Conservation (phyloP, 768 basidiomycete species). For the Rhizopogon sp. region DNA sequence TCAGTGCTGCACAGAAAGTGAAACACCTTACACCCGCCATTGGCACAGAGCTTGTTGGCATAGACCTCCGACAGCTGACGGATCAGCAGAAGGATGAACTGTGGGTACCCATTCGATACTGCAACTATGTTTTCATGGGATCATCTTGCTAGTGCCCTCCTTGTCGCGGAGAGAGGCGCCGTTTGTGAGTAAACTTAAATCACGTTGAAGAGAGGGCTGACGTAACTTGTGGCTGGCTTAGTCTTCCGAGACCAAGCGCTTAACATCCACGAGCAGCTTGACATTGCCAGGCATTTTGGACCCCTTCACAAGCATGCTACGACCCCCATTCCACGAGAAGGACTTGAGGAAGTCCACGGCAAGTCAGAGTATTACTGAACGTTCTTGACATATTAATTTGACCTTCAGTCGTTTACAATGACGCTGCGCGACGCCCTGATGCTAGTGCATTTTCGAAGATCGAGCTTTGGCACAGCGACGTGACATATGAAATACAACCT, state of each 20-base stretch:
- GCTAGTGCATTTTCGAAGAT: slow-evolving; percentile 61
- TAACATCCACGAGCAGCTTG: slow-evolving; percentile 61
- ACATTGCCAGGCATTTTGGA: slow-evolving; percentile 68
- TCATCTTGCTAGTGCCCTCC: slow-evolving; percentile 46
- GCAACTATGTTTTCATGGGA: slow-evolving; percentile 6
- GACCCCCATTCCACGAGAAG: slow-evolving; percentile 67
- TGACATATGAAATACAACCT: slow-evolving; percentile 78
- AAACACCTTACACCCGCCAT: slow-evolving; percentile 65
- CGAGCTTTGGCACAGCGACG: slow-evolving; percentile 83
- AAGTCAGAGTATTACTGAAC: slow-evolving; percentile 12
- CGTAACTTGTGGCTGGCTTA: slow-evolving; percentile 17
- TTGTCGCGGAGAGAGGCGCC: slow-evolving; percentile 72
- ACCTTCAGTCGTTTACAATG: slow-evolving; percentile 62
- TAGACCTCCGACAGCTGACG: slow-evolving; percentile 68
- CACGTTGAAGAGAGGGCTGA: not conserved
- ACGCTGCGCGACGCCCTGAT: slow-evolving; percentile 58
- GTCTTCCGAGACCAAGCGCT: slow-evolving; percentile 77
- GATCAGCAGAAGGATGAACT: slow-evolving; percentile 74
- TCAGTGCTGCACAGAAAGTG: slow-evolving; percentile 62
- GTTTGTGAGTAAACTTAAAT: slow-evolving; percentile 49
- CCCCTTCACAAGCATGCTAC: slow-evolving; percentile 82
- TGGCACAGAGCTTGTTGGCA: slow-evolving; percentile 69
- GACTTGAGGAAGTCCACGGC: slow-evolving; percentile 76
- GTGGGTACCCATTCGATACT: slow-evolving; percentile 32
- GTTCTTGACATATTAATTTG: slow-evolving; percentile 3